Conservation (phyloP, 345 rosid genomes). For the Hypericum perforatum region DNA sequence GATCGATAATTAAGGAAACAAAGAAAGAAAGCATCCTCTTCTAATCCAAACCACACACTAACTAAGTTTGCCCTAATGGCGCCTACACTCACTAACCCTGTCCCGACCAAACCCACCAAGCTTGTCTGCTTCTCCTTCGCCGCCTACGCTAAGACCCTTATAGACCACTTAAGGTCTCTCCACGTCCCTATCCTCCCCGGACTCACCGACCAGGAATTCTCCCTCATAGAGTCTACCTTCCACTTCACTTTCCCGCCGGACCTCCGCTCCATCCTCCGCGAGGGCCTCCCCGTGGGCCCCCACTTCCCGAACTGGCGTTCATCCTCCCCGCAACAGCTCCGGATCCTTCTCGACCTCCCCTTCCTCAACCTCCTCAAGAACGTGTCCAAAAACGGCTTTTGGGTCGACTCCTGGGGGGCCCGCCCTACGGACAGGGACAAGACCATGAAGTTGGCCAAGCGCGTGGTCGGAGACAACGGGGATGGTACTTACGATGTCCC, state of each 20-base stretch:
- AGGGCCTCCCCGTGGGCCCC: slow-evolving; percentile 64
- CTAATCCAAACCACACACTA: background rate
- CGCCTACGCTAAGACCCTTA: slow-evolving; percentile 52
- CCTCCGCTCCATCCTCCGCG: slow-evolving; percentile 70
- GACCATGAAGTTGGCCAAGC: slow-evolving; percentile 23
- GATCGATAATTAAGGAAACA: no score
- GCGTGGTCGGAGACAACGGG: slow-evolving; percentile 2
- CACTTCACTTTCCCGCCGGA: slow-evolving; percentile 71
- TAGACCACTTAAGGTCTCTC: slow-evolving; percentile 38
- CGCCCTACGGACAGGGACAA: slow-evolving; percentile 23
- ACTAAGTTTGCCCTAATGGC: background rate
- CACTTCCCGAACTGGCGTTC: slow-evolving; percentile 79
- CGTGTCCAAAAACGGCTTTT: slow-evolving; percentile 37
- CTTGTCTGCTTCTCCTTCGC: slow-evolving; percentile 54
- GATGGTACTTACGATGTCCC: slow-evolving; percentile 26
- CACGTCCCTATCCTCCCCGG: slow-evolving; percentile 48
- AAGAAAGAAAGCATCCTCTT: no score
- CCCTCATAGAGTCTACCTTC: slow-evolving; percentile 43
- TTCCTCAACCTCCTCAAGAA: slow-evolving; percentile 33
- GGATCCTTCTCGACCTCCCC: slow-evolving; percentile 42
- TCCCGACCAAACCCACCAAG: slow-evolving; percentile 6
- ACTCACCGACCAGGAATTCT: slow-evolving; percentile 52
- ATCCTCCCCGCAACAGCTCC: slow-evolving; percentile 53
- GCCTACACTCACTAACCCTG: background rate
- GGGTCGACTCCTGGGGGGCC: slow-evolving; percentile 71